phyloP scores from a whole-genome alignment of 805 yeast genomes.

The Kluyveromyces dobzhanskii region DNA sequence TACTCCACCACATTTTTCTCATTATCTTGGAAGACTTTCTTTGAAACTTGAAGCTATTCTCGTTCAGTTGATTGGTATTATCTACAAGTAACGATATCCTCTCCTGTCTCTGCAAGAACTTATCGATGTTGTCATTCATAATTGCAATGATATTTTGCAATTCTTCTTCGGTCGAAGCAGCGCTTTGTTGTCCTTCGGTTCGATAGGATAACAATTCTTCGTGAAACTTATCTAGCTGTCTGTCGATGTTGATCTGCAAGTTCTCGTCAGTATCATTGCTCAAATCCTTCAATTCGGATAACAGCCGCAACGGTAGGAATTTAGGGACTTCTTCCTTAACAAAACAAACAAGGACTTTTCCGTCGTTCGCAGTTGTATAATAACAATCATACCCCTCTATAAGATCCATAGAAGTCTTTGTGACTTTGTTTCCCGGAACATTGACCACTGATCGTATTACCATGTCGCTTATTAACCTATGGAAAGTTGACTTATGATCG shows the following conservation, averaged over 20 bases:
- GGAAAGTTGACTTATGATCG: slow-evolving; percentile 14
- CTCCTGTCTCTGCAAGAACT: slow-evolving; percentile 69
- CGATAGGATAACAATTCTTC: slow-evolving; percentile 21
- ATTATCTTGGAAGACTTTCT: slow-evolving; percentile 56
- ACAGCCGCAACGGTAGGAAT: slow-evolving; percentile 25
- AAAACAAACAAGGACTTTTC: slow-evolving; percentile 20
- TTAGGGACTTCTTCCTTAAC: slow-evolving; percentile 21
- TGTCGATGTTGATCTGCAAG: slow-evolving; percentile 18
- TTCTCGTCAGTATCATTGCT: slow-evolving; percentile 16
- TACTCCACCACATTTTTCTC: slow-evolving; percentile 64
- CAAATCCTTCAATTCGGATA: slow-evolving; percentile 25
- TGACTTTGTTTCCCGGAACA: slow-evolving; percentile 26
- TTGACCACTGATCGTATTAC: slow-evolving; percentile 26
- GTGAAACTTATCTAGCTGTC: slow-evolving; percentile 23
- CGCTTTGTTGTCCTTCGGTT: slow-evolving; percentile 11
- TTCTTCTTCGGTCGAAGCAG: slow-evolving; percentile 23
- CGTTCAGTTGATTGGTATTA: slow-evolving; percentile 67
- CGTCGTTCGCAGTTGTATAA: slow-evolving; percentile 19
- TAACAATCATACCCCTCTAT: slow-evolving; percentile 30
- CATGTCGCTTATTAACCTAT: slow-evolving; percentile 21
- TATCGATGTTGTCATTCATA: slow-evolving; percentile 32
- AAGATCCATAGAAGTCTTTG: slow-evolving; percentile 23
- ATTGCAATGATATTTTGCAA: slow-evolving; percentile 26
- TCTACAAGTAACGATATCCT: slow-evolving; percentile 62
- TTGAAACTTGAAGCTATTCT: slow-evolving; percentile 59